Evolutionary conservation across 768 basidiomycete genomes (phyloP).

Genomic region (Macrolepiota dolichaula): DNA sequence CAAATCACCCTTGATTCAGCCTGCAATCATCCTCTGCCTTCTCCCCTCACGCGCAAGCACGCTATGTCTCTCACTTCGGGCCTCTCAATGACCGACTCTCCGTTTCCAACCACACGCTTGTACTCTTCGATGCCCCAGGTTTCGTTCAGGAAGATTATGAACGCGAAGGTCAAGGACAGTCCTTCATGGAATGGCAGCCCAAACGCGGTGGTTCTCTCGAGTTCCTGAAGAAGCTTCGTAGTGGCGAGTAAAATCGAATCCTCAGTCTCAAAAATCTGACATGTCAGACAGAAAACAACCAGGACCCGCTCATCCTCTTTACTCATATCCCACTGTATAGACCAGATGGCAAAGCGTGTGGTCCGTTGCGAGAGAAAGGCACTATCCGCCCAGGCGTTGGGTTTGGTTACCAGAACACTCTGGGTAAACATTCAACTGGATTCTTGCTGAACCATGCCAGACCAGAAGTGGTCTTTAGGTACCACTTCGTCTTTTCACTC

Average conservation of each 20-base stretch:
- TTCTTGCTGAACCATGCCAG: conserved; percentile 63
- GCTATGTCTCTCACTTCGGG: conserved; percentile 79
- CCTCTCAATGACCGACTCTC: conserved; percentile 59
- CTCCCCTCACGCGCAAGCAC: conserved; percentile 41
- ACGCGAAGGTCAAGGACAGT: conserved; percentile 37
- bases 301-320: conserved; percentile 64
- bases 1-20: conserved; percentile 29
- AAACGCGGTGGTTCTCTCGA: conserved; percentile 49
- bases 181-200: conserved; percentile 45
- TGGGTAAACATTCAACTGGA: conserved; percentile 61
- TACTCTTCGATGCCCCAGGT: conserved; percentile 71
- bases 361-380: conserved; percentile 72
- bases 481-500: conserved; percentile 14
- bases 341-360: conserved; percentile 65
- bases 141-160: conserved; percentile 71
- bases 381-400: conserved; percentile 72
- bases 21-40: conserved; percentile 43
- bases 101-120: conserved; percentile 68
- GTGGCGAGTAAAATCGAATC: conserved; percentile 24
- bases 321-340: conserved; percentile 89
- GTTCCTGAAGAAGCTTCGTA: conserved; percentile 43
- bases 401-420: conserved; percentile 79
- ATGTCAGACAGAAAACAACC: conserved; percentile 22
- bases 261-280: conserved; percentile 2
- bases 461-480: conserved; percentile 79